Conservation (phyloP, 2,329 filamentous ascomycete genomes). For the Ceratocystis harringtonii region DNA sequence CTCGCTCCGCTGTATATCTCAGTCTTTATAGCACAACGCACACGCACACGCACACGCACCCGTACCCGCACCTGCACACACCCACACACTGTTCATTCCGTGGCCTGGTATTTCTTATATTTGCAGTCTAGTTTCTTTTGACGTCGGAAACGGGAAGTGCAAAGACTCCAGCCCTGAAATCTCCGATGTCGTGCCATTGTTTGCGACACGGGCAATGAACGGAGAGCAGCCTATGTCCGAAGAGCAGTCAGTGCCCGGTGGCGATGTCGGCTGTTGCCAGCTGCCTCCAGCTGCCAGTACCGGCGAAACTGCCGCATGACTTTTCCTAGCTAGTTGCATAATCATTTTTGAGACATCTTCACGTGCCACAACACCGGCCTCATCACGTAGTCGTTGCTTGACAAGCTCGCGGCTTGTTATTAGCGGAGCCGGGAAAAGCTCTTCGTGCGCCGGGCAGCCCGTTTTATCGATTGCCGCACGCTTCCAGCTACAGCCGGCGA, state of each 20-base stretch:
- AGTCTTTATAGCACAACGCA: not conserved
- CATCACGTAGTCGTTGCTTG: not conserved
- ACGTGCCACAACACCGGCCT: not conserved
- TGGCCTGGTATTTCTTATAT: not conserved
- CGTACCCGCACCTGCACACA: no score
- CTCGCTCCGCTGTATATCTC: not conserved
- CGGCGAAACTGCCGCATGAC: not conserved
- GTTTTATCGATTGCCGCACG: not conserved
- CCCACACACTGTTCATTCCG: not conserved
- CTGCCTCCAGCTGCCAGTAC: not conserved
- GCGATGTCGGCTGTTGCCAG: not conserved
- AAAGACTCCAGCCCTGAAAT: slow-evolving; percentile 2
- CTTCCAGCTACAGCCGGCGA: not conserved
- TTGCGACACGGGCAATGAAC: slow-evolving; percentile 4
- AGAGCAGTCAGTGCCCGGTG: not conserved
- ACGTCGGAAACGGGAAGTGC: not conserved
- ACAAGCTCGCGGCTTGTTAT: slow-evolving; percentile 1
- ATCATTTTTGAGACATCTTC: not conserved
- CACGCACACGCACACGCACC: no score
- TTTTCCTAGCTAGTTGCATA: not conserved
- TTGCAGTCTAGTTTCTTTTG: not conserved
- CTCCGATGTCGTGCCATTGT: not conserved
- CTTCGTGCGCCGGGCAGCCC: slow-evolving; percentile 6
- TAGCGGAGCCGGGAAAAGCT: slow-evolving; percentile 4
- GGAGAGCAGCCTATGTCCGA: not conserved